A percentile compares a stretch with the other conserved stretches of the same genome.
phyloP scores from a whole-genome alignment of 2,329 filamentous ascomycete species.

The Biscogniauxia mediterranea region DNA sequence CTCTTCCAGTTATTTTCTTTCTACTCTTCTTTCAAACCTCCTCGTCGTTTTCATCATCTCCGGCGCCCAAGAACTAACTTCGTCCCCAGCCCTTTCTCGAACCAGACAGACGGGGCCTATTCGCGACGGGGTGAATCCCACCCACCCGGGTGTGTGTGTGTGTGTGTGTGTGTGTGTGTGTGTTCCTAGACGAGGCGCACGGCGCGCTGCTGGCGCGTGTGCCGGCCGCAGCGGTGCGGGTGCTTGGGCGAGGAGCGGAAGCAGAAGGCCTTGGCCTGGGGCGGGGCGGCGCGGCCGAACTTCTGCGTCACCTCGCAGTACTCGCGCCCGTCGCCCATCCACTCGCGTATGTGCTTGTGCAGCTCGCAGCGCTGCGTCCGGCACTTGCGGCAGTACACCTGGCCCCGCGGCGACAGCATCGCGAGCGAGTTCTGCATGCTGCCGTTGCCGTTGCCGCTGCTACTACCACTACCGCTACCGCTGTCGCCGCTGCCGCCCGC shows the following conservation, averaged over 20 bases:
- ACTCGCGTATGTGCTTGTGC: constrained; percentile 59
- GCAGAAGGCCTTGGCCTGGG: constrained; percentile 50
- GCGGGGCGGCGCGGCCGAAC: constrained; percentile 49
- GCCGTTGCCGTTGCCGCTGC: constrained; percentile 5
- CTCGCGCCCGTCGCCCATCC: constrained; percentile 56
- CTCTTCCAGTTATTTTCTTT: too few relatives aligned
- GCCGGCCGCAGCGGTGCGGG: constrained; percentile 56
- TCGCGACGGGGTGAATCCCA: neutral
- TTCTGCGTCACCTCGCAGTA: constrained; percentile 61
- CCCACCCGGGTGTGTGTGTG: too few relatives aligned
- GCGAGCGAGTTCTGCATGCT: constrained; percentile 37
- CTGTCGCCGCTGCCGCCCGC: too few relatives aligned
- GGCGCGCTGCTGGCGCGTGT: constrained; percentile 36
- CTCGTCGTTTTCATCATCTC: neutral
- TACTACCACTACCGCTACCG: too few relatives aligned
- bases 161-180: too few relatives aligned
- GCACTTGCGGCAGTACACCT: constrained; percentile 62
- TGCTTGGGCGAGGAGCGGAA: constrained; percentile 61
- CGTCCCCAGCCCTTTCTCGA: neutral
- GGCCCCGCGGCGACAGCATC: constrained; percentile 52
- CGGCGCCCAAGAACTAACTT: neutral
- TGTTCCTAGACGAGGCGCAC: constrained; percentile 29
- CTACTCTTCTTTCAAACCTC: neutral
- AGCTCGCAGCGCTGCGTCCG: constrained; percentile 61
- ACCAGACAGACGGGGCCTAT: too few relatives aligned